Base-by-base conservation (phyloP, 2,329 filamentous ascomycete genomes). In the Chalaropsis thielavioides region DNA sequence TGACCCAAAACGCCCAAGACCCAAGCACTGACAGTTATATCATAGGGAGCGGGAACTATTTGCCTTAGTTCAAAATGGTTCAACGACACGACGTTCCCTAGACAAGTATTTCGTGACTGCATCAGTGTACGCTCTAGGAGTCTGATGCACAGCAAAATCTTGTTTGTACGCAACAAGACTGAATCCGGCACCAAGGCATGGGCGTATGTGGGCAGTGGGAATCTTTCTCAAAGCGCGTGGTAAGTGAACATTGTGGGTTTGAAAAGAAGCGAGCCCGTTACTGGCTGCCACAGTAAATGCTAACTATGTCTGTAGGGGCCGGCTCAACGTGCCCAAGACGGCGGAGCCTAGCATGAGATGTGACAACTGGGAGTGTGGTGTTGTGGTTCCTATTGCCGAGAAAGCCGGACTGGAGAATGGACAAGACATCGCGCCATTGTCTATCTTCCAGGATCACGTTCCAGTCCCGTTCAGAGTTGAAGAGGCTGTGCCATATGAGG, bases 311-410 rank as follows among this genome's bases (percentile, higher is more conserved):
- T 51, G 10, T 69, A 90, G 88, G 92, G 94, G 92, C 24, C 85
- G 85, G 59, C 75, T 96, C 38, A 83, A 86, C 64, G 85, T 85
- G 71, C 87, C 95, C 70, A 84, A 81, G 69, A 75, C 73, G 7
- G 87, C 83, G 86, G 86, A 68, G 68, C 82, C 84, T 13, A 95
- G 90, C 73, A 79, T 97, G 68, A 91, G 82, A 68, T 91, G 88
- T 74, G 85, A 89, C 64, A 99, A 97, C 73, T 97, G 92, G 92
- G 94, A 97, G 75, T 96, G 91, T 72, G 94, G 94, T 43, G 89
- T 99, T 0, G 70, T 97, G 27, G 73, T 96, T 49, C 84, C 86
- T 10, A 77, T 88, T 27, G 70, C 71, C 43, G 31, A 60, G 27
- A 27, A 46, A 22, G 22, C 19, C 6, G 35, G 24, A 7, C 35